Evolutionary conservation across 768 basidiomycete genomes (phyloP).

Genomic region (Amanita muscaria): DNA sequence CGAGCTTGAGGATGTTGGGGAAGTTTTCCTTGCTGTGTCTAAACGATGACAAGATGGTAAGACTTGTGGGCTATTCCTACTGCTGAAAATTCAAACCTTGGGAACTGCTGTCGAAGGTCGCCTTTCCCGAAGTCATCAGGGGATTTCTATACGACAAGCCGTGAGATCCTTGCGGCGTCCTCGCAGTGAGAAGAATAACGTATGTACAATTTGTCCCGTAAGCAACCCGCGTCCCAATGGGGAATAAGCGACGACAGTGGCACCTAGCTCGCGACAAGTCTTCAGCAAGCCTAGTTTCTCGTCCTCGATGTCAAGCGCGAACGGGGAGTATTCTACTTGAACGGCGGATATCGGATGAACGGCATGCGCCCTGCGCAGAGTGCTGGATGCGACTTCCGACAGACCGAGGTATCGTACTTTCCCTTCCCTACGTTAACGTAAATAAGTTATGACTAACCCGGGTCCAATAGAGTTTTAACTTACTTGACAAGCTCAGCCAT

Average conservation of each 20-base stretch:
- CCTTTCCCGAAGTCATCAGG: slow-evolving; percentile 15
- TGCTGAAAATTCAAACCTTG: slow-evolving; percentile 12
- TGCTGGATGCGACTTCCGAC: slow-evolving; percentile 36
- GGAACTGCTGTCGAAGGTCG: slow-evolving; percentile 31
- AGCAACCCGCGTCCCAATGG: slow-evolving; percentile 44
- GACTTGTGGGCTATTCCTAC: slow-evolving; percentile 8
- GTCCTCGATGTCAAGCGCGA: slow-evolving; percentile 36
- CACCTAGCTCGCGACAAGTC: slow-evolving; percentile 33
- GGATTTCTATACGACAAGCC: no score
- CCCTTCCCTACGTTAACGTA: slow-evolving; percentile 24
- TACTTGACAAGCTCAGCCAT: slow-evolving; percentile 30
- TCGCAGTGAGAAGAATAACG: background rate
- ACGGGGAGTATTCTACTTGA: slow-evolving; percentile 37
- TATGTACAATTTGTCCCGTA: slow-evolving; percentile 35
- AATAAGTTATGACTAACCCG: slow-evolving; percentile 17
- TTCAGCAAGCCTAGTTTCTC: slow-evolving; percentile 28
- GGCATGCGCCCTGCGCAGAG: slow-evolving; percentile 39
- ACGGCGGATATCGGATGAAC: slow-evolving; percentile 36
- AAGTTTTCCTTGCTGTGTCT: slow-evolving; percentile 35
- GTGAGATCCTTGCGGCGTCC: no score
- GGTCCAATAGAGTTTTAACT: slow-evolving; percentile 15
- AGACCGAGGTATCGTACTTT: slow-evolving; percentile 44
- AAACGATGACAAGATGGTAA: background rate
- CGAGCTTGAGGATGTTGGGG: slow-evolving; percentile 37
- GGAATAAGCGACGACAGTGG: slow-evolving; percentile 37